A percentile compares a stretch with the other conserved stretches of the same genome.
Conservation (phyloP, 2,329 filamentous ascomycete genomes). For the Juglanconis juglandina region DNA sequence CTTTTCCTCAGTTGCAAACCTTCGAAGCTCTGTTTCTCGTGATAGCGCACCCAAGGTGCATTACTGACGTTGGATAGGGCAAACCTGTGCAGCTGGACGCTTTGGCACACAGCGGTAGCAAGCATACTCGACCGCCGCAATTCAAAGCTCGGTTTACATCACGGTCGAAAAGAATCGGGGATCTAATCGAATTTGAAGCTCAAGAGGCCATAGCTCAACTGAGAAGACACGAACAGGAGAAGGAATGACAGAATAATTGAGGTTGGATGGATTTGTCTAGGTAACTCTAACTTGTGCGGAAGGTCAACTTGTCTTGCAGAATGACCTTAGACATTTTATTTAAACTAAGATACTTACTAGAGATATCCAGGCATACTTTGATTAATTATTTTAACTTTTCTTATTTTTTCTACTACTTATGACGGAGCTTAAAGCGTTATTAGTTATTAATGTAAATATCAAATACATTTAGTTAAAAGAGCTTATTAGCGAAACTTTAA, state of each 20-base stretch:
- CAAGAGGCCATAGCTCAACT: background rate
- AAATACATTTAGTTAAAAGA: no score
- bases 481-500: no score
- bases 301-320: no score
- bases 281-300: background rate
- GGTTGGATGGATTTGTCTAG: no score
- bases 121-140: background rate
- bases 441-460: no score
- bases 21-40: background rate
- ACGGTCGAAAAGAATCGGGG: background rate
- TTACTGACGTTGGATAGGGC: background rate
- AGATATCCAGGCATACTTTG: no score
- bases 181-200: conserved; percentile 4
- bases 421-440: no score
- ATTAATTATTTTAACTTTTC: no score
- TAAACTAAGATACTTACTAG: no score
- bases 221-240: background rate
- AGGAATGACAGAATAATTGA: background rate
- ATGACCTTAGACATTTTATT: no score
- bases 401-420: no score
- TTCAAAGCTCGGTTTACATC: conserved; percentile 10
- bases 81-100: background rate
- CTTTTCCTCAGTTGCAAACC: no score
- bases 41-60: background rate
- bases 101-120: background rate